A percentile compares a stretch with the other conserved stretches of the same genome.
These are phyloP conservation scores for Candida glucosophila DNA, from an alignment of 1,139 yeast species.

Conservation along the genomic window DNA sequence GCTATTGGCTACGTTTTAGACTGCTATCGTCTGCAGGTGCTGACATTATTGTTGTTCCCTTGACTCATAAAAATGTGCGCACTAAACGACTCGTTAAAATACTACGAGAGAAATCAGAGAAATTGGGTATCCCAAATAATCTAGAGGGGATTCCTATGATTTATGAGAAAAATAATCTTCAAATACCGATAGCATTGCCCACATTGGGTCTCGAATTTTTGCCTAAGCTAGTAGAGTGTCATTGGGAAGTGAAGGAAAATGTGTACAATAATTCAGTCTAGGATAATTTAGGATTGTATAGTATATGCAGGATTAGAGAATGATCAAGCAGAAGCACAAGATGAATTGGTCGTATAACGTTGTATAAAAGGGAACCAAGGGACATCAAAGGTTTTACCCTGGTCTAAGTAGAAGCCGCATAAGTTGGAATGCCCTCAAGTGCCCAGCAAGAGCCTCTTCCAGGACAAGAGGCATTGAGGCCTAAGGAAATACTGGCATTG, in stretches of 20 bases:
- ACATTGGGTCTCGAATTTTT: too few species aligned
- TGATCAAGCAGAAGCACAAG: not conserved
- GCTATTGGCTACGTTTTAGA: constrained; percentile 25
- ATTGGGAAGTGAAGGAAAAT: not conserved
- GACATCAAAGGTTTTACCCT: too few species aligned
- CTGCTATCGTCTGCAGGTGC: too few species aligned
- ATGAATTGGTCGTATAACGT: too few species aligned
- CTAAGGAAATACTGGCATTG: constrained; percentile 16
- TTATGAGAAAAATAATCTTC: constrained; percentile 3
- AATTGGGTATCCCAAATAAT: not conserved
- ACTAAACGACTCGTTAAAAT: too few species aligned
- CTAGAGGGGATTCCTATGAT: constrained; percentile 4
- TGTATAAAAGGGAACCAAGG: too few species aligned
- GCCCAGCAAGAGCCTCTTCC: too few species aligned
- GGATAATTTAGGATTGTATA: not conserved
- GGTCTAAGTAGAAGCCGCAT: too few species aligned
- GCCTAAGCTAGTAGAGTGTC: not conserved
- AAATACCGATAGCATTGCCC: constrained; percentile 13
- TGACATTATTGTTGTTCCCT: too few species aligned
- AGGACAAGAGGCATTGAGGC: too few species aligned
- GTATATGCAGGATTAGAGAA: not conserved
- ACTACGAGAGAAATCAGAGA: too few species aligned
- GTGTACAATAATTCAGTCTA: not conserved
- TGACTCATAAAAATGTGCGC: not conserved
- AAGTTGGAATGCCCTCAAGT: too few species aligned